Evolutionary conservation across 2,329 filamentous ascomycete species (phyloP).

Genomic region (Alternaria burnsii): DNA sequence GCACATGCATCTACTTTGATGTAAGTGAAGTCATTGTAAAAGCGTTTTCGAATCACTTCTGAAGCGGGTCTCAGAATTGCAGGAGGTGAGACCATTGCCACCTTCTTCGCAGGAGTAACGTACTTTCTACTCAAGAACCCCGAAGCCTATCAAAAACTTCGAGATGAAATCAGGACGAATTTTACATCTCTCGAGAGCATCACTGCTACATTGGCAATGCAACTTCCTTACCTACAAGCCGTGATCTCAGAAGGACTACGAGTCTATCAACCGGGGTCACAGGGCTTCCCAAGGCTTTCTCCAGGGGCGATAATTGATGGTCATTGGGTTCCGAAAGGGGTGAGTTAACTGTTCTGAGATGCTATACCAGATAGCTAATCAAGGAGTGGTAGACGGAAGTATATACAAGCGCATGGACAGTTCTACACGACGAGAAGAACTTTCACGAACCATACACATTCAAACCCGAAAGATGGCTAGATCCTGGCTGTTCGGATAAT

Average conservation of each 20-base stretch:
- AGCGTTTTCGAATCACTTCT: neutral
- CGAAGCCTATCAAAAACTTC: neutral
- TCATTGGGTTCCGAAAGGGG: neutral
- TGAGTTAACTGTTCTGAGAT: neutral
- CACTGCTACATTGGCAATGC: neutral
- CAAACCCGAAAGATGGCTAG: slow-evolving; percentile 2
- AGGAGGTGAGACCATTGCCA: neutral
- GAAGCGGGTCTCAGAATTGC: neutral
- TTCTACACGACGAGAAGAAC: neutral
- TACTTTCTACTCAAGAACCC: neutral
- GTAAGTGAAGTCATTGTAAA: neutral
- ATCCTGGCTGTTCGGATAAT: neutral
- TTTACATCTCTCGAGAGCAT: neutral
- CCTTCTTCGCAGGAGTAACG: neutral
- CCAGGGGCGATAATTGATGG: neutral
- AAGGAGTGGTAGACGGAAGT: neutral
- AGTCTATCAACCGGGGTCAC: neutral
- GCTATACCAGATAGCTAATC: neutral
- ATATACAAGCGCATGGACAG: neutral
- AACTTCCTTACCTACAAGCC: neutral
- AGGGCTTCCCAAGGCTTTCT: slow-evolving; percentile 1
- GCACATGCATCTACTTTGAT: slow-evolving; percentile 3
- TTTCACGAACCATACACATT: neutral
- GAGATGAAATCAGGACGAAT: neutral
- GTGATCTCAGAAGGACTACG: neutral